Conservation (phyloP, 768 basidiomycete genomes). For the Terana coerulea region DNA sequence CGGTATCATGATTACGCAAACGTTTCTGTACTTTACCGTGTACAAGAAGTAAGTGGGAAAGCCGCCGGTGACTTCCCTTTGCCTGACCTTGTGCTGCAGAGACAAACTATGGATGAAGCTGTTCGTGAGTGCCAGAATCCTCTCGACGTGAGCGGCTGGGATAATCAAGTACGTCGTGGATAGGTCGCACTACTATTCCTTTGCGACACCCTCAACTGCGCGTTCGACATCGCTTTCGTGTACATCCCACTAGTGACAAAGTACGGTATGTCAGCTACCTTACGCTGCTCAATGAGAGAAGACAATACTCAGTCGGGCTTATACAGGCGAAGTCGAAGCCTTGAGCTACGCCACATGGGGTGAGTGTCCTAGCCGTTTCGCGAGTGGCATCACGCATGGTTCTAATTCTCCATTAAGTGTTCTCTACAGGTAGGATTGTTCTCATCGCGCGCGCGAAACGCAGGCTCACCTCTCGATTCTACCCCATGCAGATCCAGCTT, state of each 20-base stretch:
- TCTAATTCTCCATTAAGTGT: slow-evolving; percentile 29
- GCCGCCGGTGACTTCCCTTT: no score
- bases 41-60: slow-evolving; percentile 32
- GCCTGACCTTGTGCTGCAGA: slow-evolving; percentile 28
- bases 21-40: slow-evolving; percentile 43
- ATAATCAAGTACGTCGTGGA: not conserved
- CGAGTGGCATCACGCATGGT: not conserved
- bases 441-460: not conserved
- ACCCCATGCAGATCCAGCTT: slow-evolving; percentile 36
- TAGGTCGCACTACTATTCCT: slow-evolving; percentile 42
- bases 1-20: slow-evolving; percentile 47
- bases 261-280: slow-evolving; percentile 37
- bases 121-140: slow-evolving; percentile 31
- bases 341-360: slow-evolving; percentile 27
- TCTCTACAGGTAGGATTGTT: slow-evolving; percentile 33
- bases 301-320: not conserved
- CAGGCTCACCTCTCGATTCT: not conserved
- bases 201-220: slow-evolving; percentile 45
- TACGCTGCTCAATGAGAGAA: no score
- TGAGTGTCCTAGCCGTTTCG: slow-evolving; percentile 14
- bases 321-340: slow-evolving; percentile 26
- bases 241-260: slow-evolving; percentile 44
- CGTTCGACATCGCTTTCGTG: slow-evolving; percentile 41
- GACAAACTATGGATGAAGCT: slow-evolving; percentile 44
- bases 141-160: not conserved